Evolutionary conservation across 2,329 filamentous ascomycete species (phyloP).

Genomic region (Plectosphaerella plurivora): DNA sequence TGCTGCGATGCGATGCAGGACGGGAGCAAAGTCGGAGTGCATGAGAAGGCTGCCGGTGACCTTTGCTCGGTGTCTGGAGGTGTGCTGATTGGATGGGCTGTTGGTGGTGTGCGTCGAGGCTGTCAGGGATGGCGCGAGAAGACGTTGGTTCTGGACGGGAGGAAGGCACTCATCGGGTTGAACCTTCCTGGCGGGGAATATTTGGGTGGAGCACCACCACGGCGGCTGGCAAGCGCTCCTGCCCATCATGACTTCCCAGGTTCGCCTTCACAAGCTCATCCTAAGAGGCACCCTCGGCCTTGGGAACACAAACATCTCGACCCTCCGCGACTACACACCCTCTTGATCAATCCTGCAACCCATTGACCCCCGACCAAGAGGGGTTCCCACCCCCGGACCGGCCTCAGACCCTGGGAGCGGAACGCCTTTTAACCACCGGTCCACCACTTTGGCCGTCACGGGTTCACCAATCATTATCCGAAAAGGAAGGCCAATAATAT

Average conservation of each 20-base stretch:
- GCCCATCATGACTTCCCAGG: not conserved
- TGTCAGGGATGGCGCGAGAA: no score
- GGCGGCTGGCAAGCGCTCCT: no score
- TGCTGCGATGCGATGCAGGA: no score
- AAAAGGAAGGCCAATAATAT: slow-evolving; percentile 14
- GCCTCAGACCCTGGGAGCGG: slow-evolving; percentile 4
- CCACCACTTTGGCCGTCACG: slow-evolving; percentile 10
- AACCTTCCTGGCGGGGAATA: no score
- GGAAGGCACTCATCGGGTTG: no score
- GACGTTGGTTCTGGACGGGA: no score
- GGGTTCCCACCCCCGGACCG: slow-evolving; percentile 3
- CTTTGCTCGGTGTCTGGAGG: no score
- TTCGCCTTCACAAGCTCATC: not conserved
- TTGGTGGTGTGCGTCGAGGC: no score
- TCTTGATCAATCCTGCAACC: slow-evolving; percentile 3
- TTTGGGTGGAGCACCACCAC: no score
- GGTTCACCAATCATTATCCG: slow-evolving; percentile 8
- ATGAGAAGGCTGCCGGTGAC: no score
- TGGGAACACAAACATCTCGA: not conserved
- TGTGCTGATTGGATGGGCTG: no score
- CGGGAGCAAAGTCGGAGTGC: no score
- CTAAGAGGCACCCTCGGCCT: not conserved
- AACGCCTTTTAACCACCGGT: not conserved
- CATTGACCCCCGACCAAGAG: slow-evolving; percentile 5
- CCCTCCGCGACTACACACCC: not conserved